These are phyloP conservation scores for Suhomyces yuchorum DNA, from an alignment of 1,139 yeast genomes.

Conservation along the genomic window DNA sequence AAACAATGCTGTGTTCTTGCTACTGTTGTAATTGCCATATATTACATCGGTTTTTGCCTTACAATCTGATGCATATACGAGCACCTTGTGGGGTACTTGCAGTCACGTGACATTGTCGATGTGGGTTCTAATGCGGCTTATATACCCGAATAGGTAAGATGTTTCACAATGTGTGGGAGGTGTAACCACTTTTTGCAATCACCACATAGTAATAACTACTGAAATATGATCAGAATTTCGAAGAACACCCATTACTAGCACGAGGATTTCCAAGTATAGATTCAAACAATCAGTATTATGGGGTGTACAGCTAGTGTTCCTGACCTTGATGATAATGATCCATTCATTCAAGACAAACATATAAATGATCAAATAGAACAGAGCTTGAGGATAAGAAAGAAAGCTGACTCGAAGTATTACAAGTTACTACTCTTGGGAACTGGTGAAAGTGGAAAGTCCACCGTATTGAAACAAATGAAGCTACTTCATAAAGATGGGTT, in stretches of 20 bases:
- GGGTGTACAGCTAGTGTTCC: slow-evolving; percentile 69
- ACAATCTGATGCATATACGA: slow-evolving; percentile 1
- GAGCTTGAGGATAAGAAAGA: slow-evolving; percentile 55
- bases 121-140: slow-evolving; percentile 1
- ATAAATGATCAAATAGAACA: slow-evolving; percentile 72
- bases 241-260: not conserved
- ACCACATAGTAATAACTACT: not conserved
- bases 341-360: slow-evolving; percentile 50
- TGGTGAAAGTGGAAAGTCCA: slow-evolving; percentile 95
- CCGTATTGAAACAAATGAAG: slow-evolving; percentile 91
- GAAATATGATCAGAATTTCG: not conserved
- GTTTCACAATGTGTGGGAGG: not conserved
- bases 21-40: slow-evolving; percentile 13
- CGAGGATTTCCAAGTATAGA: not conserved
- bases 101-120: not conserved
- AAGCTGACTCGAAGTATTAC: slow-evolving; percentile 50
- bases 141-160: not conserved
- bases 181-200: not conserved
- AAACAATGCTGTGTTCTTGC: slow-evolving; percentile 14
- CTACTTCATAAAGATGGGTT: slow-evolving; percentile 87
- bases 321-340: slow-evolving; percentile 48
- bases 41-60: slow-evolving; percentile 16
- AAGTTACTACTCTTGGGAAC: slow-evolving; percentile 82
- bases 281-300: too few species aligned
- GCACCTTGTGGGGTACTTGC: not conserved